Conservation (phyloP, 108 stramenopile genomes). For the Parmales sp. region DNA sequence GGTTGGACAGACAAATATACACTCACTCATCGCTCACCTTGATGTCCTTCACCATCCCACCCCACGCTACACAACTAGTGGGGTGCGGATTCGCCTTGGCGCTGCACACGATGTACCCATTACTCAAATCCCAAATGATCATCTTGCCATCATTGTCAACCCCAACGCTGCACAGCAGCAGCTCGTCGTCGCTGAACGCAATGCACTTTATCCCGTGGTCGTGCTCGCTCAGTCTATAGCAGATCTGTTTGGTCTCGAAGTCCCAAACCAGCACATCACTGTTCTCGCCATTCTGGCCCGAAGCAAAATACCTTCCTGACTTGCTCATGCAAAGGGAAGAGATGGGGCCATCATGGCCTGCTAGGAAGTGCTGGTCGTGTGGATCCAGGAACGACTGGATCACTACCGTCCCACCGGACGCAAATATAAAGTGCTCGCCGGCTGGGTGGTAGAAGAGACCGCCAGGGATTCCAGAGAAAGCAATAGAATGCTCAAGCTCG, state of each 20-base stretch:
- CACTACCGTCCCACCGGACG: not conserved
- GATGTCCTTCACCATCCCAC: slow-evolving; percentile 36
- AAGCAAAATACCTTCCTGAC: slow-evolving; percentile 26
- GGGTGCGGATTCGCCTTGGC: slow-evolving; percentile 6
- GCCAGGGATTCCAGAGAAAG: not conserved
- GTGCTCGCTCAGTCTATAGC: slow-evolving; percentile 42
- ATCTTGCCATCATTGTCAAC: slow-evolving; percentile 32
- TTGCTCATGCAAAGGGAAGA: slow-evolving; percentile 13
- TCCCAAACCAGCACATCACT: slow-evolving; percentile 44
- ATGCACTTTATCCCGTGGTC: slow-evolving; percentile 36
- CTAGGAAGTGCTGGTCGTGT: slow-evolving; percentile 35
- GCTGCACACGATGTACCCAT: slow-evolving; percentile 28
- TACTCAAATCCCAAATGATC: slow-evolving; percentile 43
- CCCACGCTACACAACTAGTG: slow-evolving; percentile 16
- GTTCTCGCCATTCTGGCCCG: slow-evolving; percentile 34
- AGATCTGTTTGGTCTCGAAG: slow-evolving; percentile 15
- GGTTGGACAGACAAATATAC: too few relatives aligned
- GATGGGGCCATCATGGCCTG: slow-evolving; percentile 30
- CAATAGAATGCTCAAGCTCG: slow-evolving; percentile 8
- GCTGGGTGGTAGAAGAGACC: slow-evolving; percentile 5
- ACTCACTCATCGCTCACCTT: slow-evolving; percentile 29
- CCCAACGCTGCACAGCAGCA: slow-evolving; percentile 32
- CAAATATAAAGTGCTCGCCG: not conserved
- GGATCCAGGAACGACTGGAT: slow-evolving; percentile 29
- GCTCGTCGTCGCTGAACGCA: slow-evolving; percentile 43